Conservation (phyloP, 345 rosid genomes). For the Dovyalis caffra region DNA sequence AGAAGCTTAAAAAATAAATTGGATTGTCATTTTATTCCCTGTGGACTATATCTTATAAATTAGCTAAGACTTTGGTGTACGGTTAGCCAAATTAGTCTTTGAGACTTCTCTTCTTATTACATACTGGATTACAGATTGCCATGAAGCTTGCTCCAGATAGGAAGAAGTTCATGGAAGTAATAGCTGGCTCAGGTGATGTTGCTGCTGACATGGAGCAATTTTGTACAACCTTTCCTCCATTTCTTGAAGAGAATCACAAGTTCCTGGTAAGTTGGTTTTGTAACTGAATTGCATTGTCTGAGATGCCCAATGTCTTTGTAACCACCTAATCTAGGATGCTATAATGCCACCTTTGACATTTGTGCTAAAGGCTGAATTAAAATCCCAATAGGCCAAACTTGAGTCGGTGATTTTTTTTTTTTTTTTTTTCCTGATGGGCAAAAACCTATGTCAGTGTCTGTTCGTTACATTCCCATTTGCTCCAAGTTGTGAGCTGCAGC, state of each 20-base stretch:
- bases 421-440: not conserved
- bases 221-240: constrained; percentile 70
- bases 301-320: not conserved
- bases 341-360: not conserved
- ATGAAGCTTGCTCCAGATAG: constrained; percentile 97
- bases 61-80: not conserved
- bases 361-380: not conserved
- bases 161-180: constrained; percentile 91
- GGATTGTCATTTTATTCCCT: not conserved
- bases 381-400: not conserved
- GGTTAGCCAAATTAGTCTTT: not conserved
- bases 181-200: constrained; percentile 74
- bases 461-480: not conserved
- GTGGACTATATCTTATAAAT: not conserved
- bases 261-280: constrained; percentile 65
- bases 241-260: constrained; percentile 85
- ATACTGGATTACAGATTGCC: constrained; percentile 55
- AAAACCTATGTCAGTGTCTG: not conserved
- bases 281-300: not conserved
- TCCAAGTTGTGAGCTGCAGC: not conserved
- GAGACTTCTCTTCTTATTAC: constrained; percentile 8
- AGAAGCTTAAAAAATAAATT: not conserved
- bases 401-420: no score
- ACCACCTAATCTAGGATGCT: constrained; percentile 1
- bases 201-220: constrained; percentile 80